phyloP scores from a whole-genome alignment of 441 rosid genomes.

The Breynia disticha region DNA sequence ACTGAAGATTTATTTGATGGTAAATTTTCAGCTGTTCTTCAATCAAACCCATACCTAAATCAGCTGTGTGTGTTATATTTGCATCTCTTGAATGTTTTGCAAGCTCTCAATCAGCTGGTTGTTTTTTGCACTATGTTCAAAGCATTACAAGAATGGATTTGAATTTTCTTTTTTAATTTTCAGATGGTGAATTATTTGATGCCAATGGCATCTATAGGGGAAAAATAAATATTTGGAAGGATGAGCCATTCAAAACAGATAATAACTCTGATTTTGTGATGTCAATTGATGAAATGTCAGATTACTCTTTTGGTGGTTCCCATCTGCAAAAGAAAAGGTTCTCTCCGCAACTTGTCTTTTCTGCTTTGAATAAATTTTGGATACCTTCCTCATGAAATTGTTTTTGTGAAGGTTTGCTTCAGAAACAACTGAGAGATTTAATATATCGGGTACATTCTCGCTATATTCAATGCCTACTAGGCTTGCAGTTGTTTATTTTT shows the following conservation, averaged over 20 bases:
- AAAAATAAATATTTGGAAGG: constrained; percentile 27
- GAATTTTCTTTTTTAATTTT: constrained; percentile 12
- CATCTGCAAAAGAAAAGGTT: constrained; percentile 40
- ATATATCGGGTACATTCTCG: constrained; percentile 36
- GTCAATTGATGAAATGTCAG: constrained; percentile 19
- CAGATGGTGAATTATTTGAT: constrained; percentile 30
- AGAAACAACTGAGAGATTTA: constrained; percentile 31
- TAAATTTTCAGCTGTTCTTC: constrained; percentile 18
- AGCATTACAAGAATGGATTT: background rate
- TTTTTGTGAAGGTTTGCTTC: constrained; percentile 35
- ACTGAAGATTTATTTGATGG: constrained; percentile 41
- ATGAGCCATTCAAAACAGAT: constrained; percentile 23
- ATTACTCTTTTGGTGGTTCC: constrained; percentile 28
- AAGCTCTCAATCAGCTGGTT: background rate
- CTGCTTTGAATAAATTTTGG: constrained; percentile 10
- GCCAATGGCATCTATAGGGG: constrained; percentile 24
- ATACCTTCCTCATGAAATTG: constrained; percentile 14
- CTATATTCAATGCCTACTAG: background rate
- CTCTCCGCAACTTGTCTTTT: constrained; percentile 14
- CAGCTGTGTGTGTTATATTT: no score
- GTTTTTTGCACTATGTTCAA: background rate
- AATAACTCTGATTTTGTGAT: constrained; percentile 21
- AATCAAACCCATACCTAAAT: background rate
- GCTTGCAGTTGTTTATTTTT: no score
- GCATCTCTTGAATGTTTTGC: background rate